Percentiles rank a stretch among this genome's conserved stretches.
Conservation (phyloP, 2,329 filamentous ascomycete genomes). For the Fusarium guadeloupense region DNA sequence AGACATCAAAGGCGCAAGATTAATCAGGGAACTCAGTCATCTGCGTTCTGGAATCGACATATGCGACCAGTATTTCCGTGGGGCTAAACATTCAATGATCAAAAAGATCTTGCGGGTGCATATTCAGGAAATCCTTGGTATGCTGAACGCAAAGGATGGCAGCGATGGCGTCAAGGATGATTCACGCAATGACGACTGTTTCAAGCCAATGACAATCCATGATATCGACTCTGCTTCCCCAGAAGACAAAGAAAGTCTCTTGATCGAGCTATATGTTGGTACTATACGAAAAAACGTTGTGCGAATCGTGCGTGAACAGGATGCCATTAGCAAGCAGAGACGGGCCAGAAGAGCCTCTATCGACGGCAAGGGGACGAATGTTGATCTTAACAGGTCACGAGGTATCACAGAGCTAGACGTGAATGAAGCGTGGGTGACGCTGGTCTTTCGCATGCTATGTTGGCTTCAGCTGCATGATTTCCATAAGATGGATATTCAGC, state of each 20-base stretch:
- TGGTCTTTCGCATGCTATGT: slow-evolving; percentile 52
- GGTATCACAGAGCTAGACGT: background rate
- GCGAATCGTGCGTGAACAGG: background rate
- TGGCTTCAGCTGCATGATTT: slow-evolving; percentile 53
- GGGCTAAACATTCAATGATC: background rate
- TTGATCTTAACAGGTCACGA: background rate
- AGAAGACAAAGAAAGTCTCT: slow-evolving; percentile 15
- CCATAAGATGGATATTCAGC: slow-evolving; percentile 48
- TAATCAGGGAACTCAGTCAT: slow-evolving; percentile 27
- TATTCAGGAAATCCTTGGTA: slow-evolving; percentile 25
- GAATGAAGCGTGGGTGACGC: slow-evolving; percentile 45
- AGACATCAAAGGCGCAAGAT: slow-evolving; percentile 18
- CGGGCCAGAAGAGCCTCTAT: background rate
- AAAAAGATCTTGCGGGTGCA: slow-evolving; percentile 26
- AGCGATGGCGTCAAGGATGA: background rate
- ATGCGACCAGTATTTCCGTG: slow-evolving; percentile 20
- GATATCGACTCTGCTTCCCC: slow-evolving; percentile 26
- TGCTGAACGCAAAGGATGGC: background rate
- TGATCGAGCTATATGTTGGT: slow-evolving; percentile 30
- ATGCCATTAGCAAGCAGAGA: slow-evolving; percentile 12
- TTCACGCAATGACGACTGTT: too few relatives aligned
- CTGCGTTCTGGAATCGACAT: slow-evolving; percentile 17
- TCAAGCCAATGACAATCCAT: slow-evolving; percentile 6
- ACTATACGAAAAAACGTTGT: slow-evolving; percentile 20
- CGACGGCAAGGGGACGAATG: too few relatives aligned